Evolutionary conservation across 192 early-diverging fungal species (phyloP).

Genomic region (Kappamyces sp.): DNA sequence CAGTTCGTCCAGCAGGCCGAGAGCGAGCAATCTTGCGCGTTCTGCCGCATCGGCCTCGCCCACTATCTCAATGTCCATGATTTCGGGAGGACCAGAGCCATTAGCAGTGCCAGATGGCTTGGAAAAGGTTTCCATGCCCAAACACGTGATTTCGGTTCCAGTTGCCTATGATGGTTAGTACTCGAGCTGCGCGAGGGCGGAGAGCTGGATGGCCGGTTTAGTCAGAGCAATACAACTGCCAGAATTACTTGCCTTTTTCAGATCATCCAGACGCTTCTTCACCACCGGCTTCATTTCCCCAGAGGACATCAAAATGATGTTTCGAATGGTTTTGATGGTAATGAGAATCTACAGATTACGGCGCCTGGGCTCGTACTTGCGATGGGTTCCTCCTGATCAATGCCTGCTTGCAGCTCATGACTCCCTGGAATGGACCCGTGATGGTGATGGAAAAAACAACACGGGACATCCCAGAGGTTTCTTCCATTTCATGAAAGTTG

Average conservation of each 20-base stretch:
- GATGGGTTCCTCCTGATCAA: conserved; percentile 31
- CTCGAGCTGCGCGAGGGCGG: too few species aligned
- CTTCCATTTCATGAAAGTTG: too few species aligned
- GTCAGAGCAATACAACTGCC: too few species aligned
- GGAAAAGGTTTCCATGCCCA: conserved; percentile 19
- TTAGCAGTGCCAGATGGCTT: not conserved
- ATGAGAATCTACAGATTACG: conserved; percentile 25
- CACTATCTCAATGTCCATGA: conserved; percentile 51
- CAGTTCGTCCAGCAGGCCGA: conserved; percentile 44
- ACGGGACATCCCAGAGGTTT: too few species aligned
- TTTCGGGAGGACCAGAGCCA: conserved; percentile 21
- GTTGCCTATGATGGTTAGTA: conserved; percentile 8
- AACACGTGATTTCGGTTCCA: conserved; percentile 42
- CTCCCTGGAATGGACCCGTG: conserved; percentile 21
- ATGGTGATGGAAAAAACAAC: conserved; percentile 19
- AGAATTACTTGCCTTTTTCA: conserved; percentile 24
- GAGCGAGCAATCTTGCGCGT: conserved; percentile 32
- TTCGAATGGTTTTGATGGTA: conserved; percentile 36
- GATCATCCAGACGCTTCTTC: conserved; percentile 39
- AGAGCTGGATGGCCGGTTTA: too few species aligned
- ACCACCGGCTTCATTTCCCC: conserved; percentile 44
- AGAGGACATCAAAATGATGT: conserved; percentile 37
- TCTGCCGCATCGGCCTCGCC: conserved; percentile 42
- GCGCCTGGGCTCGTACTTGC: conserved; percentile 20
- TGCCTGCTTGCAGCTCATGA: conserved; percentile 16